Evolutionary conservation across 2,329 filamentous ascomycete species (phyloP), one percentile per base, ranked within the genome.

Genomic region (Cadophora sp.): DNA sequence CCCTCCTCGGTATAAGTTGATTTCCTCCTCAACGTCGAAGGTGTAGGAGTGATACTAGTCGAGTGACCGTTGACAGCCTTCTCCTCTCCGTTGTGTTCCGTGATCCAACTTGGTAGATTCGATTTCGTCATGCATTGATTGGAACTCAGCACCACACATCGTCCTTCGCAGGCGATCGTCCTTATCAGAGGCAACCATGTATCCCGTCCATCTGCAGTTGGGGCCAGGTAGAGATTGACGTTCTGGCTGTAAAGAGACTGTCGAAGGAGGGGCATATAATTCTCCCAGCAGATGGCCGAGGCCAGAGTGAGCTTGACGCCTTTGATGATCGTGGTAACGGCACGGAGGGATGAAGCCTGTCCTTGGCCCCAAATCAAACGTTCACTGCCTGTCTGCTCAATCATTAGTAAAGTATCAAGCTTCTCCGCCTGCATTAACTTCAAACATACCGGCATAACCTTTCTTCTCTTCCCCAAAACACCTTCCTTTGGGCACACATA

Each of bases 251-350:
- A 98, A 45, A 97, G 83, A 18, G 88, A 85, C 77, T 97, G 91
- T 20, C 95, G 87, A 8, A 97, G 83, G 20, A 97, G 82, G 0
- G 94, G 94, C 94, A 97, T 97, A 81, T 95, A 97, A 78, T 92
- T 97, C 79, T 98, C 94, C 94, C 94, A 97, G 83, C 94, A 97
- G 72, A 98, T 96, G 3, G 94, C 95, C 3, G 91, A 89, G 0
- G 91, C 94, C 67, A 97, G 85, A 65, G 92, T 95, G 68, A 97
- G 80, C 70, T 88, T 89, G 2, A 94, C 87, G 59, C 93, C 93
- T 68, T 90, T 90, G 77, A 97, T 93, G 27, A 83, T 87, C 0
- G 93, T 94, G 30, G 88, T 90, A 0, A 97, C 88, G 3, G 94
- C 94, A 69, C 88, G 87, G 33, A 97, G 84, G 3, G 93, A 96